phyloP scores from a whole-genome alignment of 805 yeast genomes.

The Blastobotrys attinorum region DNA sequence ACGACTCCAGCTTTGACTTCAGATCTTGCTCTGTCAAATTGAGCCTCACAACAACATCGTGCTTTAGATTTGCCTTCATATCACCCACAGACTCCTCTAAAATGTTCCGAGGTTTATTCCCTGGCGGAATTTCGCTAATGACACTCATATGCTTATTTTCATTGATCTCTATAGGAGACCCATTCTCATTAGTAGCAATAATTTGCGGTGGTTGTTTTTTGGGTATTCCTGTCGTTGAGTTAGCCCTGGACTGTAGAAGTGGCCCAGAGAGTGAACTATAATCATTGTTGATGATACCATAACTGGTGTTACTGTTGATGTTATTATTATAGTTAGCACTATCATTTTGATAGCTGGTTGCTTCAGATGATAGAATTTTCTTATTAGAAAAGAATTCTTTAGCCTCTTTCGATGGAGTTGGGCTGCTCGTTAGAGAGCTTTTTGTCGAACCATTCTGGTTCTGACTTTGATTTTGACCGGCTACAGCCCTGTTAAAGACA shows the following conservation, averaged over 20 bases:
- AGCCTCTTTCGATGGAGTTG: not conserved
- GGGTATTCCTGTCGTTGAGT: not conserved
- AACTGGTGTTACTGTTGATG: too few relatives aligned
- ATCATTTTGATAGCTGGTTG: too few relatives aligned
- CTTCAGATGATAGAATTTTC: too few relatives aligned
- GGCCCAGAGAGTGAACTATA: not conserved
- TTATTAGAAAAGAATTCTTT: not conserved
- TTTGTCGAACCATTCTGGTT: not conserved
- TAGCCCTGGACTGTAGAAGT: too few relatives aligned
- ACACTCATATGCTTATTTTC: not conserved
- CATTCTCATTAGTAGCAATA: not conserved
- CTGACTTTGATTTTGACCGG: not conserved
- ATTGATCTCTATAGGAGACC: not conserved
- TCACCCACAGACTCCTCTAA: constrained; percentile 11
- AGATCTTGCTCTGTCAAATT: constrained; percentile 10
- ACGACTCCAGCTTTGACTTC: constrained; percentile 12
- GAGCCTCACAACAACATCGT: constrained; percentile 14
- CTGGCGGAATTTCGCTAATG: not conserved
- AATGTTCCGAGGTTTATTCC: not conserved
- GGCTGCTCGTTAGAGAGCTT: not conserved
- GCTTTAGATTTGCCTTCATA: constrained; percentile 11
- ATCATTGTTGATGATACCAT: too few relatives aligned
- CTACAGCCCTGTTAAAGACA: not conserved
- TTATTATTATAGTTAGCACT: not conserved
- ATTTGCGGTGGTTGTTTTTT: not conserved